These are phyloP conservation scores for Castanea crenata DNA, from an alignment of 306 rosid species.

Conservation along the genomic window DNA sequence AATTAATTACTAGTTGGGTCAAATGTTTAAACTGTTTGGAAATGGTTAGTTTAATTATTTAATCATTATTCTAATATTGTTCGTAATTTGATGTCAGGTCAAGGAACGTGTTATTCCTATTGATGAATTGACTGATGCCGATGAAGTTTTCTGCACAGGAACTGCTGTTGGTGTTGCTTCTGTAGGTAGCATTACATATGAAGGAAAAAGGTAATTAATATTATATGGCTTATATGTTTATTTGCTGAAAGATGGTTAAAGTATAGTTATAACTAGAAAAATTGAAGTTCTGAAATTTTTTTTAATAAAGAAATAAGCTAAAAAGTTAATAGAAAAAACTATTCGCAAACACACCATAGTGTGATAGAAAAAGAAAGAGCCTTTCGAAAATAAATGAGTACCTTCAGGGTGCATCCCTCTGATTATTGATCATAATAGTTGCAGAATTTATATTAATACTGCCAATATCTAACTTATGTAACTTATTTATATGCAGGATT, in stretches of 20 bases:
- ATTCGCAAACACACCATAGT: too few species aligned
- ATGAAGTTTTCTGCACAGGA: conserved; percentile 92
- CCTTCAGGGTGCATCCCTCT: background rate
- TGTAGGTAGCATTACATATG: conserved; percentile 65
- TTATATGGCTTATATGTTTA: background rate
- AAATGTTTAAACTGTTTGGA: too few species aligned
- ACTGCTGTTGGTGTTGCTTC: conserved; percentile 87
- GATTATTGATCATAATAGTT: background rate
- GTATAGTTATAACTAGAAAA: too few species aligned
- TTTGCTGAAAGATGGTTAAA: too few species aligned
- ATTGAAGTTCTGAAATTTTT: too few species aligned
- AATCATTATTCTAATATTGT: background rate
- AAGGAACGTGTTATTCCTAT: conserved; percentile 53
- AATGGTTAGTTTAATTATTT: too few species aligned
- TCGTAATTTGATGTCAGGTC: conserved; percentile 40
- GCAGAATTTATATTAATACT: conserved; percentile 3
- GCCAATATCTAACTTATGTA: background rate
- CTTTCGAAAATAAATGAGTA: background rate
- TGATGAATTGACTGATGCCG: conserved; percentile 72
- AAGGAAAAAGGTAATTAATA: conserved; percentile 44
- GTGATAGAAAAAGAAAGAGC: background rate
- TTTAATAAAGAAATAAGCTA: too few species aligned
- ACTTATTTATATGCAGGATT: conserved; percentile 41
- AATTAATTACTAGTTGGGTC: too few species aligned
- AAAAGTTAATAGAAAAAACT: too few species aligned